Percentiles rank a stretch among this genome's conserved stretches.
phyloP scores from a whole-genome alignment of 2,329 filamentous ascomycete species.

The Penicillium concentricum region DNA sequence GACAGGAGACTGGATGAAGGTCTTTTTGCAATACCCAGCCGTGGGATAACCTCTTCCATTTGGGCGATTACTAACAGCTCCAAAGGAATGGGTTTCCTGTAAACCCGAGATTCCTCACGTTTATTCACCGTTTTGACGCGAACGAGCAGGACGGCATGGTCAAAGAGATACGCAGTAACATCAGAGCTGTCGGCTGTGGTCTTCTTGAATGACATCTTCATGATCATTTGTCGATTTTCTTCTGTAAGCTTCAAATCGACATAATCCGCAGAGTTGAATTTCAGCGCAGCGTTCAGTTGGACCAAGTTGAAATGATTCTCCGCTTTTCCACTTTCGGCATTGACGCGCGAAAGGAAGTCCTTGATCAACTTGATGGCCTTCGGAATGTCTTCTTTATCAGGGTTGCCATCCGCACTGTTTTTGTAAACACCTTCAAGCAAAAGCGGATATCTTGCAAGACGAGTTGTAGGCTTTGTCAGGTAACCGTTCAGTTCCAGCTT shows the following conservation, averaged over 20 bases:
- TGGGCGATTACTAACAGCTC: slow-evolving; percentile 91
- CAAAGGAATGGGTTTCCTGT: slow-evolving; percentile 89
- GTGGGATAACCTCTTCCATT: slow-evolving; percentile 94
- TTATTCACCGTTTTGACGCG: slow-evolving; percentile 90
- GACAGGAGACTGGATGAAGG: slow-evolving; percentile 82
- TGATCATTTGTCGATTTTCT: slow-evolving; percentile 86
- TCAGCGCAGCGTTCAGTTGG: slow-evolving; percentile 85
- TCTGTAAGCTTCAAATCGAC: slow-evolving; percentile 94
- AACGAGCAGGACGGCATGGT: slow-evolving; percentile 90
- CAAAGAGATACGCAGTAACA: slow-evolving; percentile 92
- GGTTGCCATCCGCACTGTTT: slow-evolving; percentile 82
- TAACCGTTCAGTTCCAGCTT: slow-evolving; percentile 98
- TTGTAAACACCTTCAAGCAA: slow-evolving; percentile 89
- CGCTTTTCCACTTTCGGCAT: slow-evolving; percentile 91
- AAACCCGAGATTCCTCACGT: slow-evolving; percentile 90
- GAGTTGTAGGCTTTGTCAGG: slow-evolving; percentile 93
- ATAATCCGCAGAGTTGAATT: slow-evolving; percentile 84
- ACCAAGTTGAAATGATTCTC: slow-evolving; percentile 97
- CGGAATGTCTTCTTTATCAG: slow-evolving; percentile 88
- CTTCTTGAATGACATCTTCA: slow-evolving; percentile 94
- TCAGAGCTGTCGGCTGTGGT: slow-evolving; percentile 81
- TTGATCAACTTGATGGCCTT: slow-evolving; percentile 84
- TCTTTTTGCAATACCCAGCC: slow-evolving; percentile 74
- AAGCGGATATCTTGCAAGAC: slow-evolving; percentile 88
- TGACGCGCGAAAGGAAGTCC: slow-evolving; percentile 82